phyloP scores from a whole-genome alignment of 164 flowering plant genomes.

The Piper longum region DNA sequence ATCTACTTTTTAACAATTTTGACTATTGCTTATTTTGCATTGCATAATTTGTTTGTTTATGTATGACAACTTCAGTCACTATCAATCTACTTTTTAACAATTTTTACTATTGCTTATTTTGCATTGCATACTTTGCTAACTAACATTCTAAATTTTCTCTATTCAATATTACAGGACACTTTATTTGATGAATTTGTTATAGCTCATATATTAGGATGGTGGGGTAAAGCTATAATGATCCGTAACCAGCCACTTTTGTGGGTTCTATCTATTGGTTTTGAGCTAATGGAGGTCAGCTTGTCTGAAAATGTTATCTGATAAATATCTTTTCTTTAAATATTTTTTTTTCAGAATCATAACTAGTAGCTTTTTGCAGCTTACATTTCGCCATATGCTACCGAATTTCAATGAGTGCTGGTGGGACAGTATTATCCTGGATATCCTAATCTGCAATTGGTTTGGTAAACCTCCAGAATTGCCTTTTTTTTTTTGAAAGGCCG shows the following conservation, averaged over 20 bases:
- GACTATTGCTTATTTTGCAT: not conserved
- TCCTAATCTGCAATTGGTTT: constrained; percentile 96
- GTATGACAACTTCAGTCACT: constrained; percentile 66
- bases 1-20: constrained; percentile 5
- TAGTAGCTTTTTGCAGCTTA: constrained; percentile 43
- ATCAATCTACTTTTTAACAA: constrained; percentile 10
- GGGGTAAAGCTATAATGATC: constrained; percentile 99
- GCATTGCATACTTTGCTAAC: not conserved
- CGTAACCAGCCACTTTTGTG: constrained; percentile 98
- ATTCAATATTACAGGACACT: constrained; percentile 43
- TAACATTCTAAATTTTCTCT: constrained; percentile 4
- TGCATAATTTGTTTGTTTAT: too few relatives aligned
- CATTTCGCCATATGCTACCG: constrained; percentile 97
- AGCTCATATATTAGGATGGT: constrained; percentile 98
- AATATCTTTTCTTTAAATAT: not conserved
- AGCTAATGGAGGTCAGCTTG: constrained; percentile 80
- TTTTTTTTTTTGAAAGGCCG: not conserved
- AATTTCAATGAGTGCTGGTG: constrained; percentile 99
- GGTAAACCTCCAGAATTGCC: constrained; percentile 32
- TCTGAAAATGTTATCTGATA: not conserved
- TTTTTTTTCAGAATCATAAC: not conserved
- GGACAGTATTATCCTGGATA: constrained; percentile 94
- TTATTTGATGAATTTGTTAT: constrained; percentile 92
- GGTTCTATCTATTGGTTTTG: constrained; percentile 94
- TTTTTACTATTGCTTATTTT: not conserved